Conservation (phyloP, 2,329 filamentous ascomycete genomes). For the Calycina herbarum region DNA sequence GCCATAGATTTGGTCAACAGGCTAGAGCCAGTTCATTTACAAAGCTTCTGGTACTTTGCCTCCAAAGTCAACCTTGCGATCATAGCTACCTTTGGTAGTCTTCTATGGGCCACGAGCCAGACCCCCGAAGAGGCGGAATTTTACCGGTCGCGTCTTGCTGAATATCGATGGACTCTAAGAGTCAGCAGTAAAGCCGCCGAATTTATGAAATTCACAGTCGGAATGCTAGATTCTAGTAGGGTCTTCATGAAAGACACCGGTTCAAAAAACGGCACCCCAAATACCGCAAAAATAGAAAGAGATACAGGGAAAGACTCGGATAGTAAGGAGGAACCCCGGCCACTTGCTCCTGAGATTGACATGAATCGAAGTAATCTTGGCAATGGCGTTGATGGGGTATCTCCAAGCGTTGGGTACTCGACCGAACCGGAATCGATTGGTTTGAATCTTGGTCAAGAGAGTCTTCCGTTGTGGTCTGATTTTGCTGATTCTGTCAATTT, state of each 20-base stretch:
- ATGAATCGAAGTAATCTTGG: slow-evolving; percentile 10
- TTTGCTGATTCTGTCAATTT: slow-evolving; percentile 26
- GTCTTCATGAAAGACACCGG: slow-evolving; percentile 29
- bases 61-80: slow-evolving; percentile 90
- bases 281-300: slow-evolving; percentile 12
- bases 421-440: slow-evolving; percentile 6
- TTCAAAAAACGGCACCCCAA: slow-evolving; percentile 24
- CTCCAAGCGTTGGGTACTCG: slow-evolving; percentile 28
- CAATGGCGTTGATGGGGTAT: slow-evolving; percentile 17
- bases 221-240: slow-evolving; percentile 30
- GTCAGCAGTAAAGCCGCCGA: slow-evolving; percentile 33
- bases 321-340: not conserved
- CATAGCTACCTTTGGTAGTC: slow-evolving; percentile 76
- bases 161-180: slow-evolving; percentile 32
- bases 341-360: slow-evolving; percentile 9
- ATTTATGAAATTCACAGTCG: slow-evolving; percentile 35
- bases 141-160: slow-evolving; percentile 29
- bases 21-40: slow-evolving; percentile 46
- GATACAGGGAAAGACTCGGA: not conserved
- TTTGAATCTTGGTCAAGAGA: slow-evolving; percentile 15
- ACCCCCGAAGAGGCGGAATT: slow-evolving; percentile 29
- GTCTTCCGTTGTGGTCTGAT: slow-evolving; percentile 24
- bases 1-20: slow-evolving; percentile 45
- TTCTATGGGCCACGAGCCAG: slow-evolving; percentile 37
- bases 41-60: slow-evolving; percentile 75